Conservation (phyloP, 805 yeast species). For the Metschnikowia peoriensis region DNA sequence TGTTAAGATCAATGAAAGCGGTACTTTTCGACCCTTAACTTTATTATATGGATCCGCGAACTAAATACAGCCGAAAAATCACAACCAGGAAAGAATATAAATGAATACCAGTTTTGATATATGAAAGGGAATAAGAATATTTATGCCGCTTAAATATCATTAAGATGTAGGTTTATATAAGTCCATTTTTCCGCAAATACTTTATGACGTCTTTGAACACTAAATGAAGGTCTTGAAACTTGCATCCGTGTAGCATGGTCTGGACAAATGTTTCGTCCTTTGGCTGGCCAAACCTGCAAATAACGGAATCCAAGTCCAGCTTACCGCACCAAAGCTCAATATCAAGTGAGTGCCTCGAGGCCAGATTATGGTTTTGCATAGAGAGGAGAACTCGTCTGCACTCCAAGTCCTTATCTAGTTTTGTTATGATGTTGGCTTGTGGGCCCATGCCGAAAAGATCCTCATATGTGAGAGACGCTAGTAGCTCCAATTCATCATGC, state of each 20-base stretch:
- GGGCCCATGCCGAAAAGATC: background rate
- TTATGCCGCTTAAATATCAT: too few relatives aligned
- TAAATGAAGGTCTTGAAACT: slow-evolving; percentile 1
- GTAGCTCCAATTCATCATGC: slow-evolving; percentile 27
- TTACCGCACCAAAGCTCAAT: slow-evolving; percentile 25
- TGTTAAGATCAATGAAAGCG: too few relatives aligned
- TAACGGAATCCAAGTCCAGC: slow-evolving; percentile 11
- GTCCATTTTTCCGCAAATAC: slow-evolving; percentile 6
- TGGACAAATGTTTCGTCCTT: slow-evolving; percentile 7
- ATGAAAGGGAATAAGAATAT: too few relatives aligned
- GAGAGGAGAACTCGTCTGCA: slow-evolving; percentile 23
- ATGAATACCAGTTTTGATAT: too few relatives aligned
- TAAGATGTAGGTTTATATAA: background rate
- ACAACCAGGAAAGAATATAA: too few relatives aligned
- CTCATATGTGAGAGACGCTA: slow-evolving; percentile 8
- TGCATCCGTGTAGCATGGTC: slow-evolving; percentile 9
- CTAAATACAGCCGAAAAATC: too few relatives aligned
- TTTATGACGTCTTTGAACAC: slow-evolving; percentile 4
- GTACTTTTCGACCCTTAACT: too few relatives aligned
- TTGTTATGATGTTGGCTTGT: slow-evolving; percentile 10
- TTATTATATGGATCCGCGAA: too few relatives aligned
- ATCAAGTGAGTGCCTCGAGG: slow-evolving; percentile 3
- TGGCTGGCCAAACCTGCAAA: slow-evolving; percentile 4
- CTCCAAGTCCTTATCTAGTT: slow-evolving; percentile 26
- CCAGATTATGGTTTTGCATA: slow-evolving; percentile 1